Conservation (phyloP, 1,284 basidiomycete species). For the Caloboletus inedulis region DNA sequence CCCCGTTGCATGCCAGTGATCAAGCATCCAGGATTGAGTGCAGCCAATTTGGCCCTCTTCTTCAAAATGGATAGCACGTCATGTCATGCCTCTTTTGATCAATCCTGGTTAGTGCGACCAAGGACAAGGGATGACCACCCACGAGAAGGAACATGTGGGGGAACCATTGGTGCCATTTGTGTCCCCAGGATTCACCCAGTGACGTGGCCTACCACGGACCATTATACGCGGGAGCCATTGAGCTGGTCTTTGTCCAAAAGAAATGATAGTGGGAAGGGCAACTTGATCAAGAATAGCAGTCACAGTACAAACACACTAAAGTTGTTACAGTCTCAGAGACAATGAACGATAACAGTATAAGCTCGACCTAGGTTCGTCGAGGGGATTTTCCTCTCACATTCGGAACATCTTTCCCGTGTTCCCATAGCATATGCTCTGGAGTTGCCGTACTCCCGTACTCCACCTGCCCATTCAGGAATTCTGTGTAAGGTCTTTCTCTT, state of each 20-base stretch:
- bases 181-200: too few species aligned
- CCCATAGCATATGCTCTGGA: not conserved
- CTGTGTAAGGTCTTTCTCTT: too few species aligned
- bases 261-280: too few species aligned
- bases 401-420: not conserved
- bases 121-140: too few species aligned
- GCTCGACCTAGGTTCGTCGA: not conserved
- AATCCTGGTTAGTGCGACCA: too few species aligned
- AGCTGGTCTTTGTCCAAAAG: too few species aligned
- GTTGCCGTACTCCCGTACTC: not conserved
- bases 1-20: not conserved
- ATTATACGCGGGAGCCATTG: too few species aligned
- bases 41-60: slow-evolving; percentile 75
- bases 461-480: too few species aligned
- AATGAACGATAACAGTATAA: not conserved
- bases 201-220: too few species aligned
- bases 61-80: slow-evolving; percentile 89
- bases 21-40: not conserved
- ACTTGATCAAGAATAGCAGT: too few species aligned
- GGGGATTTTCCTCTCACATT: not conserved
- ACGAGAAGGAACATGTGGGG: too few species aligned
- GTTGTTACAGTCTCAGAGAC: not conserved
- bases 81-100: not conserved
- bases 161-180: too few species aligned
- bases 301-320: not conserved